Conservation (phyloP, 2,329 filamentous ascomycete genomes). For the Metarhizium anisopliae region DNA sequence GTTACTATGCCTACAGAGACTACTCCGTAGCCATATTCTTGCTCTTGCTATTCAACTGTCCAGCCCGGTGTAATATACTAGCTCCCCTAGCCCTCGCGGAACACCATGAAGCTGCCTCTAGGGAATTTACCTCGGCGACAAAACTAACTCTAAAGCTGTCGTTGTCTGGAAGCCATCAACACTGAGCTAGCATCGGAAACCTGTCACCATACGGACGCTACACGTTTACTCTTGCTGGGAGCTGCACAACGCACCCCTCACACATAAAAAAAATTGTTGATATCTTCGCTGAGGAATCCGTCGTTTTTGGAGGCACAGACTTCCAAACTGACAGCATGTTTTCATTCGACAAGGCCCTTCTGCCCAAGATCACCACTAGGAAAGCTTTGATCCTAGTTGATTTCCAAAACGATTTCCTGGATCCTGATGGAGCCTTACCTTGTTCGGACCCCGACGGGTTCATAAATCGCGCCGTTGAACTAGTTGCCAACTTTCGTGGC, state of each 20-base stretch:
- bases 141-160: not conserved
- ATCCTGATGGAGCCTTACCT: slow-evolving; percentile 56
- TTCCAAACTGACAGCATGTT: slow-evolving; percentile 32
- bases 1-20: not conserved
- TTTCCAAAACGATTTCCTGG: slow-evolving; percentile 83
- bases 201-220: not conserved
- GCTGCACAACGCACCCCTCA: not conserved
- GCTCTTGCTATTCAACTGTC: not conserved
- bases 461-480: slow-evolving; percentile 53
- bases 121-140: not conserved
- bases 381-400: slow-evolving; percentile 76
- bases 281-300: not conserved
- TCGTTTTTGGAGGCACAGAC: not conserved
- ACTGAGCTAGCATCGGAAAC: not conserved
- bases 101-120: not conserved
- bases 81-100: not conserved
- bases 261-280: not conserved
- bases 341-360: slow-evolving; percentile 43
- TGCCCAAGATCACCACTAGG: slow-evolving; percentile 49
- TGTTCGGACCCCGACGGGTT: slow-evolving; percentile 57
- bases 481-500: slow-evolving; percentile 66
- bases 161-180: not conserved
- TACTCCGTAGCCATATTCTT: not conserved
- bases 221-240: not conserved
- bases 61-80: not conserved